Conservation (phyloP, 2,329 filamentous ascomycete species). For the Akanthomyces muscarius region DNA sequence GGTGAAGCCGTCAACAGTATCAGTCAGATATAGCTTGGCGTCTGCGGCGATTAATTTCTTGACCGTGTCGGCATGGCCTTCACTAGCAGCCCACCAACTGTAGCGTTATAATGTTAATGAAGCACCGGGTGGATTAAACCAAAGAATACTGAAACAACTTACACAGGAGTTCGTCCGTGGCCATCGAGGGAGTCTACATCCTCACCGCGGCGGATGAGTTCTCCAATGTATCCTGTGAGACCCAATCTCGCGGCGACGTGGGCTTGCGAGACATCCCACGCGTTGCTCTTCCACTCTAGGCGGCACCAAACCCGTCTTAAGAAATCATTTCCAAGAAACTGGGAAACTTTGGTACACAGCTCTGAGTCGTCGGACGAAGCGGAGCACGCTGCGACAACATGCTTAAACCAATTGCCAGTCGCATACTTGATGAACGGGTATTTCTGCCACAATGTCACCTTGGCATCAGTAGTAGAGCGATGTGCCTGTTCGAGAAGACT, state of each 20-base stretch:
- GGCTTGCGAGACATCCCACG: background rate
- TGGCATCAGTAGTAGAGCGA: background rate
- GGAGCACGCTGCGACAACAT: constrained; percentile 18
- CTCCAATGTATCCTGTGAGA: background rate
- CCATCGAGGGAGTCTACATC: constrained; percentile 20
- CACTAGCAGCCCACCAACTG: constrained; percentile 25
- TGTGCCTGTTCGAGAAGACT: background rate
- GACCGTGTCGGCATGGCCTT: constrained; percentile 20
- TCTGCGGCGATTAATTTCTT: background rate
- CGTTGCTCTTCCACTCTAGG: constrained; percentile 16
- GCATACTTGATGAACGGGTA: constrained; percentile 31
- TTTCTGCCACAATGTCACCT: constrained; percentile 12
- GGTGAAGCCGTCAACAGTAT: background rate
- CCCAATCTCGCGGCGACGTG: constrained; percentile 1
- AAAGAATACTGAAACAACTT: background rate
- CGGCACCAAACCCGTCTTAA: constrained; percentile 20
- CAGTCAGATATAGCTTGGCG: background rate
- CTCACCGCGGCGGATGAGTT: background rate
- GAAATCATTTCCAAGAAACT: background rate
- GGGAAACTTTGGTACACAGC: background rate
- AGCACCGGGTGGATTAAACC: rapidly evolving
- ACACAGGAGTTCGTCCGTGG: constrained; percentile 24
- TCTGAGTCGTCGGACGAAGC: background rate
- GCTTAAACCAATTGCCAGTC: constrained; percentile 28
- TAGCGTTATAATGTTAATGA: background rate